Evolutionary conservation across 1,139 yeast species (phyloP).

Genomic region (Pichia sorboxylosa): DNA sequence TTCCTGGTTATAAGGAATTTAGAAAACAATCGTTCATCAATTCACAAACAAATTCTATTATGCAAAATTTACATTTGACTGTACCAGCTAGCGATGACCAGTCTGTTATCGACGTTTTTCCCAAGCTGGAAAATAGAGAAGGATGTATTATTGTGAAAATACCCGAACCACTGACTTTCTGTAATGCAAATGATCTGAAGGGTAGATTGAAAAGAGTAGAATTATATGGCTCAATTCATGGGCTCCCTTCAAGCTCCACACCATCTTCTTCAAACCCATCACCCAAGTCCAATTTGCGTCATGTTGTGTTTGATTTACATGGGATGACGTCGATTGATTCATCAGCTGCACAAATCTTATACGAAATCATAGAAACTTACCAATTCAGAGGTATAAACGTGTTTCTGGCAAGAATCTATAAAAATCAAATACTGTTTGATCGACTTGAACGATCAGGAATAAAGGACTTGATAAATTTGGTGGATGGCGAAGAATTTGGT

Average conservation of each 20-base stretch:
- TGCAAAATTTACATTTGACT: background rate
- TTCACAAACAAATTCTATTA: background rate
- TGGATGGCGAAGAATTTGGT: constrained; percentile 18
- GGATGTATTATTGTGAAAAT: constrained; percentile 80
- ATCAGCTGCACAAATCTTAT: constrained; percentile 69
- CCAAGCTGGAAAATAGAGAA: constrained; percentile 56
- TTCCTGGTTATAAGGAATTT: constrained; percentile 25
- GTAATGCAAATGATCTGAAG: constrained; percentile 77
- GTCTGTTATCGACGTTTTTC: constrained; percentile 2
- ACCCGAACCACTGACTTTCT: constrained; percentile 89
- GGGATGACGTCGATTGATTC: constrained; percentile 88
- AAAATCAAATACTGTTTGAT: constrained; percentile 11
- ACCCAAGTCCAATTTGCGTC: constrained; percentile 21
- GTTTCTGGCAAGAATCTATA: constrained; percentile 53
- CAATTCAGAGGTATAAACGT: constrained; percentile 46
- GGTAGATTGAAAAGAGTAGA: constrained; percentile 69
- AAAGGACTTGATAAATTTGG: constrained; percentile 13
- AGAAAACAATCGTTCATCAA: constrained; percentile 12
- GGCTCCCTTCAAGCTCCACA: constrained; percentile 68
- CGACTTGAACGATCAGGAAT: constrained; percentile 21
- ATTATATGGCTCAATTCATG: constrained; percentile 68
- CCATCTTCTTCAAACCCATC: constrained; percentile 7
- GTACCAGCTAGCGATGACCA: background rate
- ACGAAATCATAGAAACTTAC: constrained; percentile 47
- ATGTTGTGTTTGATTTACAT: constrained; percentile 68